A percentile compares a stretch with the other conserved stretches of the same genome.
phyloP scores from a whole-genome alignment of 768 basidiomycete species.

The Leccinum imitatum region DNA sequence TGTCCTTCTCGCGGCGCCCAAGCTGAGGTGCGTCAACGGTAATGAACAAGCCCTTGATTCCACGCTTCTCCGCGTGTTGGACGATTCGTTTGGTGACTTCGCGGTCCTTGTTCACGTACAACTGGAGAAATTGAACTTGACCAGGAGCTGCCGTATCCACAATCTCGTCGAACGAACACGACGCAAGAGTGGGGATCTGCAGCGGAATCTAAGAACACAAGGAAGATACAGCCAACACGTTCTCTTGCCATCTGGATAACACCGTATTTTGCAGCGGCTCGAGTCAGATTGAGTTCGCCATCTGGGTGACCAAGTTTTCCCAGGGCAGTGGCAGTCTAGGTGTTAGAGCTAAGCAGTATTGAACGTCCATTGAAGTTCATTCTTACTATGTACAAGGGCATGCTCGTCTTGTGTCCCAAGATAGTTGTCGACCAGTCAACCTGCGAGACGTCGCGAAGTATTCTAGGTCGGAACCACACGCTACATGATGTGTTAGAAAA shows the following conservation, averaged over 20 bases:
- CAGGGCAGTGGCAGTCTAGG: slow-evolving; percentile 76
- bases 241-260: slow-evolving; percentile 67
- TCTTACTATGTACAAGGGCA: slow-evolving; percentile 80
- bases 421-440: slow-evolving; percentile 89
- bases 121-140: slow-evolving; percentile 84
- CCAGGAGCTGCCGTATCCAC: slow-evolving; percentile 79
- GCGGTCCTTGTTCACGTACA: slow-evolving; percentile 90
- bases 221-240: neutral
- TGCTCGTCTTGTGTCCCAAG: slow-evolving; percentile 67
- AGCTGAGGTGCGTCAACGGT: slow-evolving; percentile 98
- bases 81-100: slow-evolving; percentile 83
- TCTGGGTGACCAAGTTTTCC: slow-evolving; percentile 96
- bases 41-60: slow-evolving; percentile 92
- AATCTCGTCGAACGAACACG: slow-evolving; percentile 94
- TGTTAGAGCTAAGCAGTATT: slow-evolving; percentile 8
- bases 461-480: slow-evolving; percentile 88
- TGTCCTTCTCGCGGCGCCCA: slow-evolving; percentile 92
- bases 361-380: neutral
- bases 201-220: neutral
- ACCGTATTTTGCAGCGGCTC: slow-evolving; percentile 79
- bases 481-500: slow-evolving; percentile 31
- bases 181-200: slow-evolving; percentile 93
- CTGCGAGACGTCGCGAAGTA: slow-evolving; percentile 78
- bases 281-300: slow-evolving; percentile 88
- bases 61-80: slow-evolving; percentile 85